Percentiles rank a stretch among this genome's conserved stretches.
These are phyloP conservation scores for Hypocrella siamensis DNA, from an alignment of 2,329 filamentous ascomycete genomes.

Conservation along the genomic window DNA sequence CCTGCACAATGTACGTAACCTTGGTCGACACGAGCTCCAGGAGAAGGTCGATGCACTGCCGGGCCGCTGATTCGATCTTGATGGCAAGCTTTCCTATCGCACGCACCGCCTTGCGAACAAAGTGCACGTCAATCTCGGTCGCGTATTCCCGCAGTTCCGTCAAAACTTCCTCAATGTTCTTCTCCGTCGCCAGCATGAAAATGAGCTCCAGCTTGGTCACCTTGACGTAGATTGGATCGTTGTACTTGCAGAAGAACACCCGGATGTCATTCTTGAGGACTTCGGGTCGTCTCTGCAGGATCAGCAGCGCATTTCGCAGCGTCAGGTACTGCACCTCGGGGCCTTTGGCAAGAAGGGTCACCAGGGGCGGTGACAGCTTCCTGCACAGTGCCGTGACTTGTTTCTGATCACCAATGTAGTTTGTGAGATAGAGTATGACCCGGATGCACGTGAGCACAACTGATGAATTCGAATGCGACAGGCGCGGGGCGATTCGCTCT, in stretches of 20 bases:
- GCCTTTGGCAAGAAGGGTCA: slow-evolving; percentile 88
- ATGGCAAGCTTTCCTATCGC: slow-evolving; percentile 97
- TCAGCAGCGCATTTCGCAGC: slow-evolving; percentile 81
- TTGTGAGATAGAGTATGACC: slow-evolving; percentile 95
- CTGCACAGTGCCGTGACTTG: slow-evolving; percentile 75
- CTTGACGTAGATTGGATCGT: slow-evolving; percentile 98
- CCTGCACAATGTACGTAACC: slow-evolving; percentile 95
- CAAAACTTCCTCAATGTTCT: slow-evolving; percentile 88
- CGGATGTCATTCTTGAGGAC: slow-evolving; percentile 92
- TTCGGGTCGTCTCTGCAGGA: slow-evolving; percentile 82
- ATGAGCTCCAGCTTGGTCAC: slow-evolving; percentile 97
- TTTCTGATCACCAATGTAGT: slow-evolving; percentile 89
- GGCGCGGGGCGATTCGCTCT: slow-evolving; percentile 83
- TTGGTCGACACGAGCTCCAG: slow-evolving; percentile 94
- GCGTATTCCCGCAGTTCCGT: slow-evolving; percentile 93
- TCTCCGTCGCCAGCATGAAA: slow-evolving; percentile 93
- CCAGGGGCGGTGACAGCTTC: slow-evolving; percentile 86
- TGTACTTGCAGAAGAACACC: slow-evolving; percentile 99
- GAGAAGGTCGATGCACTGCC: slow-evolving; percentile 80
- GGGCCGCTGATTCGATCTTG: slow-evolving; percentile 91
- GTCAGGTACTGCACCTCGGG: slow-evolving; percentile 98
- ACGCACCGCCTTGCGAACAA: slow-evolving; percentile 91
- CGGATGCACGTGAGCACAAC: slow-evolving; percentile 93
- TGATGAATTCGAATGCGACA: slow-evolving; percentile 93
- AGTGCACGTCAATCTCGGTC: slow-evolving; percentile 96